phyloP scores from a whole-genome alignment of 176 grass and related monocot species.

The Urochloa ruziziensis region DNA sequence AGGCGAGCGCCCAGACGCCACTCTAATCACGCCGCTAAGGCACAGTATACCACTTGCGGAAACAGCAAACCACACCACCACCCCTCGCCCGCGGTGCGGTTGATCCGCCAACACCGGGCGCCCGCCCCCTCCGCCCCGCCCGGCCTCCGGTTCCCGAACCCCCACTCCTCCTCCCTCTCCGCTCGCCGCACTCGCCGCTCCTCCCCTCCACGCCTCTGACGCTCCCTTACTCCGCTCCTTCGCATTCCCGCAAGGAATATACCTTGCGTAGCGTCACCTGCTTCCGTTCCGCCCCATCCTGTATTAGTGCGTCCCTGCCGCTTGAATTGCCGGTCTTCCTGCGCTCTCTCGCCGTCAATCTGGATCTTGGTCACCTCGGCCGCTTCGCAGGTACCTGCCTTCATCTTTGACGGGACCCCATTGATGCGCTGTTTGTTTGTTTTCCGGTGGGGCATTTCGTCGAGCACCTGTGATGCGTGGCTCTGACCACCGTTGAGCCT shows the following conservation, averaged over 20 bases:
- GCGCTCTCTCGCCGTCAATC: not conserved
- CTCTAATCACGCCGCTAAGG: not conserved
- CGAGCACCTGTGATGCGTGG: slow-evolving; percentile 16
- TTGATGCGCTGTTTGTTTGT: not conserved
- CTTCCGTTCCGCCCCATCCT: slow-evolving; percentile 24
- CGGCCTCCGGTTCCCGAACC: slow-evolving; percentile 10
- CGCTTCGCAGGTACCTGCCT: slow-evolving; percentile 26
- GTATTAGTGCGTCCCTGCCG: not conserved
- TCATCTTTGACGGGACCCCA: not conserved
- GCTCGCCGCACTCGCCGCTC: not conserved
- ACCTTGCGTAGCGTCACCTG: slow-evolving; percentile 27
- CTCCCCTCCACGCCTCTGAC: not conserved
- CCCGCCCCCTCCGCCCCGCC: not conserved
- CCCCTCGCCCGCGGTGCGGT: slow-evolving; percentile 21
- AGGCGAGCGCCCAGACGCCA: not conserved
- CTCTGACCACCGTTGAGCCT: not conserved
- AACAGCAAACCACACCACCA: not conserved
- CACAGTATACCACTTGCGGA: slow-evolving; percentile 8
- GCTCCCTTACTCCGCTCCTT: not conserved
- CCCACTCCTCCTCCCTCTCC: slow-evolving; percentile 11
- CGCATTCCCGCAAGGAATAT: slow-evolving; percentile 39
- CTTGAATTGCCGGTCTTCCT: not conserved
- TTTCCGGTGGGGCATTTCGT: slow-evolving; percentile 41
- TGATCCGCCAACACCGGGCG: slow-evolving; percentile 42
- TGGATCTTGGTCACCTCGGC: slow-evolving; percentile 22